Conservation (phyloP, 495 filamentous ascomycete species). For the Aspergillus panamensis region DNA sequence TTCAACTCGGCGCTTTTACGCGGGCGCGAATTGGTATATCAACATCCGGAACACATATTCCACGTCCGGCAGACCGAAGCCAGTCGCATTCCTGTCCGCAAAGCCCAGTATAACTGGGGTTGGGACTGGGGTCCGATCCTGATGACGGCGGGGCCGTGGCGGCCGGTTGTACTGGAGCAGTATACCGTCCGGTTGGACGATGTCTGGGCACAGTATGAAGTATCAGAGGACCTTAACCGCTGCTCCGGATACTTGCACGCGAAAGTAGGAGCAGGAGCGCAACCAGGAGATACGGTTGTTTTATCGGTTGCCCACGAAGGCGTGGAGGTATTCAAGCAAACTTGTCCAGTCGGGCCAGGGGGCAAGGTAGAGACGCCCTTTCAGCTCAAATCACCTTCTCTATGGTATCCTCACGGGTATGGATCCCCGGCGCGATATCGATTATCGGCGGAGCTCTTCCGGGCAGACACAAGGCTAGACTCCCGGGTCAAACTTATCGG, state of each 20-base stretch:
- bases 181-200: constrained; percentile 52
- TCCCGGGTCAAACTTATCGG: constrained; percentile 2
- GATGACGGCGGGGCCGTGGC: constrained; percentile 69
- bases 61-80: constrained; percentile 64
- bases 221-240: not conserved
- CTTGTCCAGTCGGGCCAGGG: not conserved
- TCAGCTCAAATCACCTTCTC: constrained; percentile 1
- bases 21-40: constrained; percentile 35
- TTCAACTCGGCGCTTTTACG: constrained; percentile 38
- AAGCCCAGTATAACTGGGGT: constrained; percentile 78
- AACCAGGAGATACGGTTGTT: not conserved
- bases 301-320: not conserved
- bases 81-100: constrained; percentile 61
- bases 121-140: constrained; percentile 80
- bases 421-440: constrained; percentile 5
- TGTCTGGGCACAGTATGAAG: constrained; percentile 9
- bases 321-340: not conserved
- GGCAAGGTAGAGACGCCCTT: not conserved
- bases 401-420: constrained; percentile 18
- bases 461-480: not conserved
- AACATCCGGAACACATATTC: constrained; percentile 32
- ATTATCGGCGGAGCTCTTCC: constrained; percentile 5
- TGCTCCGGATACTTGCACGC: constrained; percentile 6
- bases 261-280: not conserved
- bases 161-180: constrained; percentile 63